These are phyloP conservation scores for Suhomyces panamericanus DNA, from an alignment of 1,139 yeast species.

Conservation along the genomic window DNA sequence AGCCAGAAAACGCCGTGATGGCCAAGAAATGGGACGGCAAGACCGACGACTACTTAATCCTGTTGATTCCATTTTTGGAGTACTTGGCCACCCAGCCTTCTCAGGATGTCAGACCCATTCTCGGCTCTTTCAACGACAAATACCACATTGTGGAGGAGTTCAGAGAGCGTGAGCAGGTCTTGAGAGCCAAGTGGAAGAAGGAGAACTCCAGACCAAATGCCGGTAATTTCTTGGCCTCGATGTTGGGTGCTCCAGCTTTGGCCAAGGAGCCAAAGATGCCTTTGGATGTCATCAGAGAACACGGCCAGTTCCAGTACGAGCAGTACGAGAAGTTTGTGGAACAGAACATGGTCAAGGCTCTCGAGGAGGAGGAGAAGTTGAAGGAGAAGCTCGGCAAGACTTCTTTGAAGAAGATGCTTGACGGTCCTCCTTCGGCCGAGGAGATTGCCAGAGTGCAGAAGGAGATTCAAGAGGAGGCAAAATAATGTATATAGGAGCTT, in stretches of 20 bases:
- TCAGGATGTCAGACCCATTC: conserved; percentile 86
- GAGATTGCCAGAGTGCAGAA: conserved; percentile 72
- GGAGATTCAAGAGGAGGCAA: conserved; percentile 20
- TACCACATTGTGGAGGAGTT: conserved; percentile 73
- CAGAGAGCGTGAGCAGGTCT: conserved; percentile 67
- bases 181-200: conserved; percentile 65
- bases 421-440: conserved; percentile 84
- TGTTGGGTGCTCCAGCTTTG: conserved; percentile 62
- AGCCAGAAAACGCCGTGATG: conserved; percentile 90
- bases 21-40: conserved; percentile 85
- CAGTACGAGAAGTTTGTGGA: conserved; percentile 78
- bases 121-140: conserved; percentile 65
- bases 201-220: conserved; percentile 59
- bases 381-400: conserved; percentile 80
- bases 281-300: conserved; percentile 85
- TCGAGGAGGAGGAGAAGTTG: conserved; percentile 75
- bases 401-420: conserved; percentile 80
- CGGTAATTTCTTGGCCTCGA: conserved; percentile 53
- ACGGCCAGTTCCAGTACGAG: conserved; percentile 87
- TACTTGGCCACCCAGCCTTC: conserved; percentile 91
- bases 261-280: conserved; percentile 77
- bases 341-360: conserved; percentile 86
- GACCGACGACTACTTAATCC: conserved; percentile 74
- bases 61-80: conserved; percentile 88
- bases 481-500: conserved; percentile 6